Evolutionary conservation across 495 filamentous ascomycete genomes (phyloP).

Genomic region (Talaromyces borbonicus): DNA sequence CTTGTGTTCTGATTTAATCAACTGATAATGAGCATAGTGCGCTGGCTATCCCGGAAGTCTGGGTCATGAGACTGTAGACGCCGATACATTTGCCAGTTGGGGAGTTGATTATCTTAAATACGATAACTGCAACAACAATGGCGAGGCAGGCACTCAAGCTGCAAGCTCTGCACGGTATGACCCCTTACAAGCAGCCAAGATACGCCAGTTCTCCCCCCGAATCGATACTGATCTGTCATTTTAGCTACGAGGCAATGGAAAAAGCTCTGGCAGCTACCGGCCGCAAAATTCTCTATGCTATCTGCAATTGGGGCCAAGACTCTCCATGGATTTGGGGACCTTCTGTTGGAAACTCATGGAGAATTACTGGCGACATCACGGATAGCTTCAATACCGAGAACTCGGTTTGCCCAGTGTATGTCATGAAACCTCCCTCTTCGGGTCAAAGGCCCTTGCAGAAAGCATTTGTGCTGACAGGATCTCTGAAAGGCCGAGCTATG

Average conservation of each 20-base stretch:
- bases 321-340: constrained; percentile 47
- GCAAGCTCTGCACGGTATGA: constrained; percentile 1
- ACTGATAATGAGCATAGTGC: background rate
- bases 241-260: constrained; percentile 48
- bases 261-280: constrained; percentile 48
- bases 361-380: constrained; percentile 45
- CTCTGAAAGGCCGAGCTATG: background rate
- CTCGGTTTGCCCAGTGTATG: constrained; percentile 15
- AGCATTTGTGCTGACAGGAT: background rate
- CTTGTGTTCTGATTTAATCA: too few species aligned
- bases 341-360: constrained; percentile 47
- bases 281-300: constrained; percentile 50
- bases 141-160: constrained; percentile 34
- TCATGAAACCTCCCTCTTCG: background rate
- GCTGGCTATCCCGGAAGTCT: constrained; percentile 15
- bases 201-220: background rate
- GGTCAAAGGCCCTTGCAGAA: background rate
- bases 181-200: background rate
- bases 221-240: background rate
- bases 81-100: constrained; percentile 51
- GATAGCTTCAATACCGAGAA: constrained; percentile 19
- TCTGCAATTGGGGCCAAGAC: constrained; percentile 49
- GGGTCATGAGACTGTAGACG: constrained; percentile 53
- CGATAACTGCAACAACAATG: constrained; percentile 58
- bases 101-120: constrained; percentile 55